phyloP scores from a whole-genome alignment of 2,329 filamentous ascomycete species.

The Xylaria sp. region DNA sequence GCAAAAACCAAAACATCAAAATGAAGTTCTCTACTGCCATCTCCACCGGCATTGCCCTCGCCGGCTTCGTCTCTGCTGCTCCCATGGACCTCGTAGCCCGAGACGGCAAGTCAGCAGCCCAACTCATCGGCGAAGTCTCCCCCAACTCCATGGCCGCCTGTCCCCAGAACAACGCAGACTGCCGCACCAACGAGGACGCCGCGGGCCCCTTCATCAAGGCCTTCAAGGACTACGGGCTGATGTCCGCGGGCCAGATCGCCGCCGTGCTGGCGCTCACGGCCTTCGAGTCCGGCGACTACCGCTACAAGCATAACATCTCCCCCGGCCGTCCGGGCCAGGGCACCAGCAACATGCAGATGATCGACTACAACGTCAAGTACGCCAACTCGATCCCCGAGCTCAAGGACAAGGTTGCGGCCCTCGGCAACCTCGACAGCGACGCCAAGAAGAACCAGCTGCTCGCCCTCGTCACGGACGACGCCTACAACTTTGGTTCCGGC shows the following conservation, averaged over 20 bases:
- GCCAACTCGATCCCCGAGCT: constrained; percentile 58
- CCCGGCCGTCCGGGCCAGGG: constrained; percentile 73
- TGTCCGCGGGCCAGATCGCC: constrained; percentile 69
- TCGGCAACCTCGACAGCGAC: constrained; percentile 41
- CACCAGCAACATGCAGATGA: constrained; percentile 68
- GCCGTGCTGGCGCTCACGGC: constrained; percentile 77
- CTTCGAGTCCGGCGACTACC: constrained; percentile 76
- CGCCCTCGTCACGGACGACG: constrained; percentile 58
- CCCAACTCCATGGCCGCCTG: constrained; percentile 58
- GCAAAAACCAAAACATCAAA: constrained; percentile 18
- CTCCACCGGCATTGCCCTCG: constrained; percentile 42
- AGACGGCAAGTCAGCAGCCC: constrained; percentile 44
- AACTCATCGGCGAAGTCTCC: constrained; percentile 62
- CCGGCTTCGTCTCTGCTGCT: constrained; percentile 42
- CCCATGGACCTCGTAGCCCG: constrained; percentile 15
- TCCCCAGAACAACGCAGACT: constrained; percentile 61
- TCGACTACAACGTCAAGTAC: constrained; percentile 59
- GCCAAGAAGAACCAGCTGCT: constrained; percentile 56
- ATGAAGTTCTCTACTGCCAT: constrained; percentile 48
- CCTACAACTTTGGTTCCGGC: constrained; percentile 65
- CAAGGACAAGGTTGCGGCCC: constrained; percentile 44
- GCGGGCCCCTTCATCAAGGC: constrained; percentile 66
- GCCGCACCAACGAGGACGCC: constrained; percentile 72
- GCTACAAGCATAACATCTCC: constrained; percentile 75
- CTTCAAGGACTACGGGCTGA: constrained; percentile 69